Percentiles rank a stretch among this genome's conserved stretches.
phyloP scores from a whole-genome alignment of 768 basidiomycete species.

The Naematelia aurantialba region DNA sequence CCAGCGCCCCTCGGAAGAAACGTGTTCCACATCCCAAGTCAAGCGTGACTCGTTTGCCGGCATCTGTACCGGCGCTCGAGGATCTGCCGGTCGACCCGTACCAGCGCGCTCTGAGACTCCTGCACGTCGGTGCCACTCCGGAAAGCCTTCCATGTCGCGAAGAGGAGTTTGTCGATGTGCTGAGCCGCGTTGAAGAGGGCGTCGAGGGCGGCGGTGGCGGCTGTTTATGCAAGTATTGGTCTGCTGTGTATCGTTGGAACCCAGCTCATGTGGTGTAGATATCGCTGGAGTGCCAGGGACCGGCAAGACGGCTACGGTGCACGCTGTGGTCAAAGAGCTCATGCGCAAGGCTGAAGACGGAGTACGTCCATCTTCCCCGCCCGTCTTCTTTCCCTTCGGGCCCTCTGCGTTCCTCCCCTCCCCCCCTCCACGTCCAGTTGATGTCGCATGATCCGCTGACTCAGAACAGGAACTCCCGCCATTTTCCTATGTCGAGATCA shows the following conservation, averaged over 20 bases:
- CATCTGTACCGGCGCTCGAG: conserved; percentile 48
- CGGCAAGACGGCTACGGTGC: conserved; percentile 85
- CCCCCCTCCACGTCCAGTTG: too few relatives aligned
- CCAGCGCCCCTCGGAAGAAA: conserved; percentile 24
- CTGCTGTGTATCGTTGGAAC: background rate
- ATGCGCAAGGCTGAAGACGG: conserved; percentile 80
- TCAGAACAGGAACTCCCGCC: conserved; percentile 85
- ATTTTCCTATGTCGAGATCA: conserved; percentile 96
- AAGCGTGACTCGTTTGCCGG: conserved; percentile 36
- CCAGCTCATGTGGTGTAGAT: conserved; percentile 55
- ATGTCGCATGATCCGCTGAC: too few relatives aligned
- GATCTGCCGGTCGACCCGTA: conserved; percentile 71
- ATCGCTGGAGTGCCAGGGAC: conserved; percentile 99
- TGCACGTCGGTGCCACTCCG: conserved; percentile 90
- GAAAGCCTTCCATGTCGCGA: conserved; percentile 85
- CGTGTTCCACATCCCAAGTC: conserved; percentile 27
- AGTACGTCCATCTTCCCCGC: conserved; percentile 53
- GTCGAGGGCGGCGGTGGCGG: conserved; percentile 91
- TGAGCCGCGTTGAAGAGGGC: conserved; percentile 73
- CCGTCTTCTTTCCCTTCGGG: background rate
- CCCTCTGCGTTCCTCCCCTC: background rate
- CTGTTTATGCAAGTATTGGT: conserved; percentile 72
- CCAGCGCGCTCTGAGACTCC: conserved; percentile 78
- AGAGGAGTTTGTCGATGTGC: conserved; percentile 71
- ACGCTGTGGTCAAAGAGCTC: conserved; percentile 82